Conservation (phyloP, 1,139 yeast species). For the Groenewaldozyma sp. region DNA sequence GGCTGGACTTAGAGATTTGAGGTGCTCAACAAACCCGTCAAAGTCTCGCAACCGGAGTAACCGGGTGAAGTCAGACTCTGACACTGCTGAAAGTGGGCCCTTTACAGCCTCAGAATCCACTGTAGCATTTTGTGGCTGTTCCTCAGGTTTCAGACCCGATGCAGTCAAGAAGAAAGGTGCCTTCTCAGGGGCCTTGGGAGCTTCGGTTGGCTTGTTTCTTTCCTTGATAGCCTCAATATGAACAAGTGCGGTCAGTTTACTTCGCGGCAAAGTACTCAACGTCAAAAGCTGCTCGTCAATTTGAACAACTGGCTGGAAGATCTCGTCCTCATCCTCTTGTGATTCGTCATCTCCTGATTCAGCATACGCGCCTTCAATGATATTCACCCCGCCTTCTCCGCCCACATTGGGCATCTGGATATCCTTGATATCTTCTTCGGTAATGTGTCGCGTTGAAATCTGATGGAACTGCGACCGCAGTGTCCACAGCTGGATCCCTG, state of each 20-base stretch:
- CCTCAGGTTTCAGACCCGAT: conserved; percentile 37
- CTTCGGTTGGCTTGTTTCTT: conserved; percentile 84
- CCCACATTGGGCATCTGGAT: conserved; percentile 67
- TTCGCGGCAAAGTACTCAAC: conserved; percentile 65
- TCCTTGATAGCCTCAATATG: conserved; percentile 77
- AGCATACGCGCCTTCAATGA: conserved; percentile 73
- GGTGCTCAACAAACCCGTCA: conserved; percentile 41
- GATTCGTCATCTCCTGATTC: conserved; percentile 14
- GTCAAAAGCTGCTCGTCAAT: conserved; percentile 58
- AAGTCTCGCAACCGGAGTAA: conserved; percentile 48
- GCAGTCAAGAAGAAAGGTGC: conserved; percentile 75
- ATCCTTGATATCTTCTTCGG: conserved; percentile 48
- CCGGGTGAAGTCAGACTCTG: conserved; percentile 70
- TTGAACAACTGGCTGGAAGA: conserved; percentile 55
- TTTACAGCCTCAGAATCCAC: conserved; percentile 31
- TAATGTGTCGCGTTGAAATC: conserved; percentile 64
- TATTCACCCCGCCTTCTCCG: conserved; percentile 68
- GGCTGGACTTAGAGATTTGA: conserved; percentile 67
- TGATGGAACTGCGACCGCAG: conserved; percentile 77
- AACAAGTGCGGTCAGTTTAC: conserved; percentile 66
- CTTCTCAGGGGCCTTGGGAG: conserved; percentile 76
- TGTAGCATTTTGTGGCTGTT: conserved; percentile 27
- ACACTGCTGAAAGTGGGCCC: too few species aligned
- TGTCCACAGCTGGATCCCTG: conserved; percentile 90
- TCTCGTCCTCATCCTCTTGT: conserved; percentile 26